Evolutionary conservation across 768 basidiomycete species (phyloP).

Genomic region (Mrakia hoshinonis): DNA sequence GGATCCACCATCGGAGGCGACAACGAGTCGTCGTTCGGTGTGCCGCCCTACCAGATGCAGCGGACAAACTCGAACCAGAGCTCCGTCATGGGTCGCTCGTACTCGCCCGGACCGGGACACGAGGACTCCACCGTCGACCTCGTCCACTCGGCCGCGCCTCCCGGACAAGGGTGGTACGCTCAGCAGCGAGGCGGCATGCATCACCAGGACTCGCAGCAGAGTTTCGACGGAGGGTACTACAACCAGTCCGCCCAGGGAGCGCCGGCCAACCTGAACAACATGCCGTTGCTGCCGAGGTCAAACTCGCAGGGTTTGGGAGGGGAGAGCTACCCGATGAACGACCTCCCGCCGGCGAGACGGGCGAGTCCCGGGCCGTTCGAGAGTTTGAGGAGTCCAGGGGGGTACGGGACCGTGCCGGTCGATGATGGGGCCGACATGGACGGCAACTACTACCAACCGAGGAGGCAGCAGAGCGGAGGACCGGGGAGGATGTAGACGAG

Average conservation of each 20-base stretch:
- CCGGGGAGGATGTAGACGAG: slow-evolving; percentile 2
- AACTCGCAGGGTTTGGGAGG: neutral
- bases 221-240: neutral
- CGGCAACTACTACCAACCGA: slow-evolving; percentile 4
- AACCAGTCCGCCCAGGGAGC: neutral
- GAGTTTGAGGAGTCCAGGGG: slow-evolving; percentile 20
- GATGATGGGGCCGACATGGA: slow-evolving; percentile 14
- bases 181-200: neutral
- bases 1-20: slow-evolving; percentile 19
- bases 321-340: slow-evolving; percentile 19
- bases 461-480: neutral
- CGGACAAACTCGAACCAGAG: slow-evolving; percentile 5
- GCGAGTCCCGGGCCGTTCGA: slow-evolving; percentile 1
- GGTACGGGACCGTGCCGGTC: slow-evolving; percentile 10
- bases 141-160: slow-evolving; percentile 18
- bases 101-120: neutral
- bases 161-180: slow-evolving; percentile 7
- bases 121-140: slow-evolving; percentile 21
- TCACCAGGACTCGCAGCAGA: neutral
- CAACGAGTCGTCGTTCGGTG: slow-evolving; percentile 14
- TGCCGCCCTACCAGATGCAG: neutral
- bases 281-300: neutral
- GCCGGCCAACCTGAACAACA: neutral
- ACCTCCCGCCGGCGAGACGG: neutral
- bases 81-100: neutral